Conservation (phyloP, 2,329 filamentous ascomycete species). For the Colletotrichum chrysophilum region DNA sequence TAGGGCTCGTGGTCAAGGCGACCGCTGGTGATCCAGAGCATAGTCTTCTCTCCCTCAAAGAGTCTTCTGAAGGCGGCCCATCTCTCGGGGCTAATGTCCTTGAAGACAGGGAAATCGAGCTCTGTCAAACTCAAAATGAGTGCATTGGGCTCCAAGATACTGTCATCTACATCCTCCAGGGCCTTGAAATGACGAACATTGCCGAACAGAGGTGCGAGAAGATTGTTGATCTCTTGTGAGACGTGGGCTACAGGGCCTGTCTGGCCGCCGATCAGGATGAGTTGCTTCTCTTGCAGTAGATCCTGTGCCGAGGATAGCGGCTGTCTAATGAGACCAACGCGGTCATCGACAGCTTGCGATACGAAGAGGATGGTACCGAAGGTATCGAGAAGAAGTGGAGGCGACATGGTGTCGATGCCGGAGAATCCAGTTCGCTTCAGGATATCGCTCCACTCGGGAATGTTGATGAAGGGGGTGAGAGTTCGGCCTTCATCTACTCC, state of each 20-base stretch:
- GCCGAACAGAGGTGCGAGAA: background rate
- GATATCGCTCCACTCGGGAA: background rate
- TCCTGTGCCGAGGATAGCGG: background rate
- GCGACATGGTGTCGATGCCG: background rate
- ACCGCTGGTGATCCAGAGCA: slow-evolving; percentile 27
- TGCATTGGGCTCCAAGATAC: background rate
- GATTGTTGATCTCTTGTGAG: background rate
- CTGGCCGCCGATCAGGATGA: background rate
- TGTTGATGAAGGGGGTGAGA: background rate
- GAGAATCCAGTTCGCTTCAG: slow-evolving; percentile 4
- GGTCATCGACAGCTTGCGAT: slow-evolving; percentile 22
- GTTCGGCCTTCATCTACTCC: slow-evolving; percentile 25
- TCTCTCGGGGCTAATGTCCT: slow-evolving; percentile 35
- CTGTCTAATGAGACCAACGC: background rate
- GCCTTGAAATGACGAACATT: background rate
- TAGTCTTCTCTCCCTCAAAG: slow-evolving; percentile 2
- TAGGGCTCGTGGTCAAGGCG: slow-evolving; percentile 21
- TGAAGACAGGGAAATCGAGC: slow-evolving; percentile 27
- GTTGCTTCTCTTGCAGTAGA: background rate
- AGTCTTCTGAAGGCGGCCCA: slow-evolving; percentile 22
- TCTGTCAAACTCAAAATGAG: background rate
- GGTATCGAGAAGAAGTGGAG: background rate
- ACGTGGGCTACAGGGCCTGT: background rate
- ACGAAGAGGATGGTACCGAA: slow-evolving; percentile 23
- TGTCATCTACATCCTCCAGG: background rate